Evolutionary conservation across 257 asterid genomes (phyloP), one percentile per base, ranked within the genome.

Genomic region (Linaria vulgaris): DNA sequence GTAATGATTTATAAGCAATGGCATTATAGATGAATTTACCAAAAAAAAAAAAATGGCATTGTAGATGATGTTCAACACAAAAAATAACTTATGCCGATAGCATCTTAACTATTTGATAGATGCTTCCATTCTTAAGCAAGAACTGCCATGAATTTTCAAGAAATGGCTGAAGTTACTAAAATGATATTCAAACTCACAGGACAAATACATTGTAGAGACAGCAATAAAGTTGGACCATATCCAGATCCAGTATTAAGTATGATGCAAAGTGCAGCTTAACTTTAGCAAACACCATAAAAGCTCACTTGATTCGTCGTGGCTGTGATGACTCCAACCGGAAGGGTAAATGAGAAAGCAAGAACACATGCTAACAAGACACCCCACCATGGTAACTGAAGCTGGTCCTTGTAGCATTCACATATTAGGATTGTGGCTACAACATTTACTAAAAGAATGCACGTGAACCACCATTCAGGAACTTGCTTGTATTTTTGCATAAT

Each of bases 311-410:
- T 89, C 51, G 99, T 82, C 9, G 95, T 87, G 60, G 99, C 95
- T 64, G 84, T 72, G 78, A 92, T 87, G 63, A 92, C 82, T 49
- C 99, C 97, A 53, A 87, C 77, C 7, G 99, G 99, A 21, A 92
- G 91, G 55, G 99, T 92, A 78, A 89, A 89, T 64, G 75, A 47
- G 80, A 89, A 82, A 74, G 97, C 91, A 56, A 92, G 78, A n/a
- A 64, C 78, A 37, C 97, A 92, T 1, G 99, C 97, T 60, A 92
- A 72, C 69, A 92, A 71, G 69, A 92, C 91, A 23, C 94, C 99
- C 99, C 99, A 92, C 99, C 99, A 92, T 7, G 96, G 97, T 67
- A 92, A 80, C 75, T 92, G 97, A 69, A 92, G 95, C 77, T 89
- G 94, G 51, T 78, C 79, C 2, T 78, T 82, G 79, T 80, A 69